Evolutionary conservation across 1,139 yeast genomes (phyloP).

Genomic region (Kurtzmaniella quercitrusa): DNA sequence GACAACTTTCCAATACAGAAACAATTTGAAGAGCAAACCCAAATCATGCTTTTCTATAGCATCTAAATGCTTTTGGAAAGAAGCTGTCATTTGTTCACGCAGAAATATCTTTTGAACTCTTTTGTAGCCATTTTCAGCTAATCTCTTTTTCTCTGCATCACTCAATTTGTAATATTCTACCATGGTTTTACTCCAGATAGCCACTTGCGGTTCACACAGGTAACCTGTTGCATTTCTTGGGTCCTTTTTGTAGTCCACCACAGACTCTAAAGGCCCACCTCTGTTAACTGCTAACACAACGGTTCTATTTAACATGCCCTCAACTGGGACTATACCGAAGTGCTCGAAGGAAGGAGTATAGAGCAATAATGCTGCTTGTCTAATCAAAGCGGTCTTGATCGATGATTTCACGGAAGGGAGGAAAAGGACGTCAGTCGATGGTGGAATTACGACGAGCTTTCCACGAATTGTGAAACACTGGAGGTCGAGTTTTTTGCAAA

Average conservation of each 20-base stretch:
- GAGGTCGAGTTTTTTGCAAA: constrained; percentile 46
- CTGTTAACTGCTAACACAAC: constrained; percentile 83
- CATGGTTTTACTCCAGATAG: constrained; percentile 63
- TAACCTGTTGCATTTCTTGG: constrained; percentile 69
- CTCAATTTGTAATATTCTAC: constrained; percentile 30
- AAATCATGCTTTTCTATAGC: constrained; percentile 10
- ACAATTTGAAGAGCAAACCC: constrained; percentile 11
- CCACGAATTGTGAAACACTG: constrained; percentile 47
- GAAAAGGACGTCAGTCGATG: constrained; percentile 57
- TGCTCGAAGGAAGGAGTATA: constrained; percentile 94
- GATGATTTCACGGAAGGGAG: constrained; percentile 73
- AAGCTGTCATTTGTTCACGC: constrained; percentile 56
- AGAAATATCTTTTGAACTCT: constrained; percentile 56
- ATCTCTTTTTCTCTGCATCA: constrained; percentile 21
- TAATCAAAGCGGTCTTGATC: constrained; percentile 61
- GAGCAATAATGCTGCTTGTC: constrained; percentile 55
- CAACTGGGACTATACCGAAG: constrained; percentile 96
- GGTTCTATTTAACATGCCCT: constrained; percentile 80
- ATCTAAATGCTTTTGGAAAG: constrained; percentile 33
- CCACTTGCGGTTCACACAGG: constrained; percentile 51
- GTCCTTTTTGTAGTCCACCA: constrained; percentile 40
- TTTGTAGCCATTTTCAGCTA: constrained; percentile 49
- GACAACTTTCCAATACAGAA: constrained; percentile 10
- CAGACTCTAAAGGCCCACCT: constrained; percentile 93
- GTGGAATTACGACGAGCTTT: constrained; percentile 34